These are phyloP conservation scores for Botrytis tulipae DNA, from an alignment of 2,329 filamentous ascomycete species.

Conservation along the genomic window DNA sequence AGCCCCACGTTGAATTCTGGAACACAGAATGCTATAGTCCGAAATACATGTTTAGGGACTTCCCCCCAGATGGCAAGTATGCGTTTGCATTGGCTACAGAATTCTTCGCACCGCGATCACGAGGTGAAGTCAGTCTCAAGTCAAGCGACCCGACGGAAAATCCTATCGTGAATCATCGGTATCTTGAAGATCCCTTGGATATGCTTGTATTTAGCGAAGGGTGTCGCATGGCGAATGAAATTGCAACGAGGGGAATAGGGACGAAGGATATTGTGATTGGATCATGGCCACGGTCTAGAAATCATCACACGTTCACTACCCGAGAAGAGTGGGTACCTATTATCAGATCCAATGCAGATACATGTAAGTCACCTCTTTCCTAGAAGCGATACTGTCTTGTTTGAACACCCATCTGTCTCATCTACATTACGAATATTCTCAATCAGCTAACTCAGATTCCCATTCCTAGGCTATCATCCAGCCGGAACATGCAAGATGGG, in stretches of 20 bases:
- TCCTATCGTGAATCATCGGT: neutral
- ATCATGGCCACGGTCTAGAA: neutral
- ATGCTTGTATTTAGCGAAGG: constrained; percentile 1
- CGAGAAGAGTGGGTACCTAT: neutral
- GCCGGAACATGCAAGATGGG: neutral
- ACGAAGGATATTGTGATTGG: neutral
- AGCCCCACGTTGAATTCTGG: neutral
- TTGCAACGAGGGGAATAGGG: neutral
- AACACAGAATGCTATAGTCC: constrained; percentile 7
- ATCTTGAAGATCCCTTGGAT: neutral
- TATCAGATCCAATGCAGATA: neutral
- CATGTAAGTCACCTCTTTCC: neutral
- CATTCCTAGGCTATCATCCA: neutral
- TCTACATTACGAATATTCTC: neutral
- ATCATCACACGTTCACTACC: neutral
- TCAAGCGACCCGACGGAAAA: neutral
- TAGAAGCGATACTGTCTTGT: neutral
- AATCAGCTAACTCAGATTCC: neutral
- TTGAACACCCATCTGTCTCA: no score
- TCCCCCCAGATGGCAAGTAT: neutral
- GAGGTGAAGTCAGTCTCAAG: neutral
- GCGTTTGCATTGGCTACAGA: neutral
- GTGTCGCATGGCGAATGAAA: neutral
- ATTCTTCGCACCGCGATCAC: neutral
- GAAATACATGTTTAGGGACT: neutral